phyloP scores from a whole-genome alignment of 169 alveolate species.

The Amoebophrya sp. region DNA sequence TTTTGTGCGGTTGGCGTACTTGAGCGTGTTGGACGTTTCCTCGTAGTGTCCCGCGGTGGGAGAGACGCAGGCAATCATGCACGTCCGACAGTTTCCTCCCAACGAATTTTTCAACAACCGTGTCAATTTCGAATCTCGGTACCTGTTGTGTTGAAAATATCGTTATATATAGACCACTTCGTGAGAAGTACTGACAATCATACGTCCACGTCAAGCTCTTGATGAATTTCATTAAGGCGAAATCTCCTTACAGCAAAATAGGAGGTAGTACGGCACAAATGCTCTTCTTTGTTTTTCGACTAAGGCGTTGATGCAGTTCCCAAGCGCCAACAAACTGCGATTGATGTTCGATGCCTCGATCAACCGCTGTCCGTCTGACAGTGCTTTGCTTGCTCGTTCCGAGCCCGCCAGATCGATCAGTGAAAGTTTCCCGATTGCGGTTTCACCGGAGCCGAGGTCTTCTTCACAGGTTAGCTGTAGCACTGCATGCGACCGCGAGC shows the following conservation, averaged over 20 bases:
- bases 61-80: constrained; percentile 76
- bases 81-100: constrained; percentile 77
- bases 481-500: constrained; percentile 80
- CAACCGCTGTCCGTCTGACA: constrained; percentile 74
- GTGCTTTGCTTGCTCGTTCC: constrained; percentile 78
- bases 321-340: constrained; percentile 79
- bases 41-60: constrained; percentile 70
- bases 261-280: neutral
- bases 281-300: constrained; percentile 47
- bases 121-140: constrained; percentile 83
- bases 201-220: no score
- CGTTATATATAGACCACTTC: no score
- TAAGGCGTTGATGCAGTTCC: constrained; percentile 85
- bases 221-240: no score
- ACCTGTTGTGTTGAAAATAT: constrained; percentile 57
- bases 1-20: constrained; percentile 43
- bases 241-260: no score
- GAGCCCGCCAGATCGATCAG: constrained; percentile 89
- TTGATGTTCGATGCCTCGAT: constrained; percentile 86
- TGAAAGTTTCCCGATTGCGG: constrained; percentile 59
- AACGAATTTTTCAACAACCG: constrained; percentile 74
- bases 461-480: constrained; percentile 62
- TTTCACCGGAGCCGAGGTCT: neutral
- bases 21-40: constrained; percentile 84
- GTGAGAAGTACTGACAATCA: no score